phyloP scores from a whole-genome alignment of 1,284 basidiomycete genomes.

The Vanrija sp. region DNA sequence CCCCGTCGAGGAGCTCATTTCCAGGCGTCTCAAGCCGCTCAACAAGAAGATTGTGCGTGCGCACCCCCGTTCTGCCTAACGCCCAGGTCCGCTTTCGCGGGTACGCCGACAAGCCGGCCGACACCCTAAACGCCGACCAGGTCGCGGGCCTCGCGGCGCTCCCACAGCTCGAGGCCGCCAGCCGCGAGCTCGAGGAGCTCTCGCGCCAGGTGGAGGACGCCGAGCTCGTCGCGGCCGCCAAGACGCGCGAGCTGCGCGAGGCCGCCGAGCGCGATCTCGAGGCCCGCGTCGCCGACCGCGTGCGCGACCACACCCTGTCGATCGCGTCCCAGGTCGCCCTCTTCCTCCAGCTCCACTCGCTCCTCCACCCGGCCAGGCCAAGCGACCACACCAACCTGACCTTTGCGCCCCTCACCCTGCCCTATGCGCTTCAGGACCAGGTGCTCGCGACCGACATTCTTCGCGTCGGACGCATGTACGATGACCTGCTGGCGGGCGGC shows the following conservation, averaged over 20 bases:
- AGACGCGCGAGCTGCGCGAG: conserved; percentile 24
- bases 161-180: conserved; percentile 66
- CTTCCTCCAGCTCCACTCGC: conserved; percentile 62
- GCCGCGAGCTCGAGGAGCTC: conserved; percentile 74
- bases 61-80: conserved; percentile 7
- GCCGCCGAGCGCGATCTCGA: conserved; percentile 14
- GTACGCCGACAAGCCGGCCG: conserved; percentile 62
- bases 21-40: conserved; percentile 68
- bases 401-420: conserved; percentile 47
- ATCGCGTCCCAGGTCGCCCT: conserved; percentile 58
- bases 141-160: conserved; percentile 64
- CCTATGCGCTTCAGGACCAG: conserved; percentile 38
- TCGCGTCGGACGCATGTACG: conserved; percentile 38
- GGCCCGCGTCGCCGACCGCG: conserved; percentile 1
- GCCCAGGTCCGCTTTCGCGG: conserved; percentile 64
- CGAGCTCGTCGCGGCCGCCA: conserved; percentile 29
- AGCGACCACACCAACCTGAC: conserved; percentile 38
- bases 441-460: conserved; percentile 43
- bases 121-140: conserved; percentile 79
- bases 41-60: conserved; percentile 75
- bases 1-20: conserved; percentile 68
- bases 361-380: conserved; percentile 51
- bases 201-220: conserved; percentile 65
- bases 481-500: conserved; percentile 32
- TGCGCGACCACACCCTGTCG: conserved; percentile 20